Percentiles rank a stretch among this genome's conserved stretches.
These are phyloP conservation scores for Apiospora pterosperma DNA, from an alignment of 2,329 filamentous ascomycete species.

Conservation along the genomic window DNA sequence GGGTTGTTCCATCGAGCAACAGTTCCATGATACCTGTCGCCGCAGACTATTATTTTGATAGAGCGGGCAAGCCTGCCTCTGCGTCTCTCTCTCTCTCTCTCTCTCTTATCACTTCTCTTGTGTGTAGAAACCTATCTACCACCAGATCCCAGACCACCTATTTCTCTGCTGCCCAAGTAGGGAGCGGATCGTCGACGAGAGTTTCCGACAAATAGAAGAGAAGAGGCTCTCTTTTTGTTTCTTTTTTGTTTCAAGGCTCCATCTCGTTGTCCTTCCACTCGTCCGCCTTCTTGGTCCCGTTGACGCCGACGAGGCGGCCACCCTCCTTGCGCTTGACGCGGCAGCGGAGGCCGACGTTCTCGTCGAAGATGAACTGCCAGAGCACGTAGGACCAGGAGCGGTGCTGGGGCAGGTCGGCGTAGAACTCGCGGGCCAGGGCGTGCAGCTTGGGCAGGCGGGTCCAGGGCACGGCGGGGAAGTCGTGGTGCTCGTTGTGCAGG, in stretches of 20 bases:
- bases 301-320: constrained; percentile 53
- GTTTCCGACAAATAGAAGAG: no score
- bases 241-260: constrained; percentile 46
- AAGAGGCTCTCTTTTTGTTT: no score
- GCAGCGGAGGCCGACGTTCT: constrained; percentile 84
- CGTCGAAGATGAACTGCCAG: constrained; percentile 93
- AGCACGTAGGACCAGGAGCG: constrained; percentile 90
- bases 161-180: no score
- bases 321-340: constrained; percentile 89
- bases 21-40: neutral
- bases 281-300: constrained; percentile 38
- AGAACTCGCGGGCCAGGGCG: constrained; percentile 84
- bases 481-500: constrained; percentile 97
- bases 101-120: neutral
- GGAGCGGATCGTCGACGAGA: no score
- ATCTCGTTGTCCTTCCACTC: constrained; percentile 68
- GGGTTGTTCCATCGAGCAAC: neutral
- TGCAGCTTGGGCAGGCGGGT: constrained; percentile 76
- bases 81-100: neutral
- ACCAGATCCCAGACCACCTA: neutral
- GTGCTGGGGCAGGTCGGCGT: constrained; percentile 80
- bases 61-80: neutral
- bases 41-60: neutral
- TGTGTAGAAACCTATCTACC: neutral
- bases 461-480: constrained; percentile 97